phyloP scores from a whole-genome alignment of 305 asterid species.

The Fraxinus albicans region DNA sequence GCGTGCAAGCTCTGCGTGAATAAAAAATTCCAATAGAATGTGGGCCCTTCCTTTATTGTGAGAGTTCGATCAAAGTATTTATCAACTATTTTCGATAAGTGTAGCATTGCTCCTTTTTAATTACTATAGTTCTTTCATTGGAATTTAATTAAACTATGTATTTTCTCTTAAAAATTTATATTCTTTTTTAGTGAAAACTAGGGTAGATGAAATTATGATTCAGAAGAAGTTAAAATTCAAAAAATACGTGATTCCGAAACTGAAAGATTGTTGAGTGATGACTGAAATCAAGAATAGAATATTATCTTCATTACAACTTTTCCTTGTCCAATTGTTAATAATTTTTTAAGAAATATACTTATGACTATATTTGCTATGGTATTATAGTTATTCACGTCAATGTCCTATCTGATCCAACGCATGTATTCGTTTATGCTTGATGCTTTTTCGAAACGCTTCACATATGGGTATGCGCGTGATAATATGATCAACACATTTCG shows the following conservation, averaged over 20 bases:
- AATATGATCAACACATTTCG: not conserved
- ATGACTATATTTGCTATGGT: not conserved
- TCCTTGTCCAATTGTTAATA: not conserved
- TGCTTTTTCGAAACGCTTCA: too few species aligned
- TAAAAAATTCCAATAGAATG: too few species aligned
- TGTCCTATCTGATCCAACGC: not conserved
- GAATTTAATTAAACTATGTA: not conserved
- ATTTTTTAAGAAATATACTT: not conserved
- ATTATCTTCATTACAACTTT: not conserved
- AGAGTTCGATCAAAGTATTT: too few species aligned
- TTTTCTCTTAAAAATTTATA: not conserved
- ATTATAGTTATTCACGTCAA: not conserved
- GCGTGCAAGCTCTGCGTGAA: too few species aligned
- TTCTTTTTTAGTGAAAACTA: not conserved
- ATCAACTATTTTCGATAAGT: too few species aligned
- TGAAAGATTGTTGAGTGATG: not conserved
- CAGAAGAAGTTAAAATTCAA: not conserved
- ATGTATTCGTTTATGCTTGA: too few species aligned
- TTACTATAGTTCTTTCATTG: slow-evolving; percentile 17
- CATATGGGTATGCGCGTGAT: not conserved
- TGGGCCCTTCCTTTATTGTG: too few species aligned
- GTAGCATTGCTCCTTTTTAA: too few species aligned
- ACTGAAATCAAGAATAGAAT: not conserved
- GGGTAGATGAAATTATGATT: not conserved
- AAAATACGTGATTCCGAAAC: not conserved